A percentile compares a stretch with the other conserved stretches of the same genome.
These are phyloP conservation scores for Helianthus tuberosus DNA, from an alignment of 129 eudicot genomes.

Conservation along the genomic window DNA sequence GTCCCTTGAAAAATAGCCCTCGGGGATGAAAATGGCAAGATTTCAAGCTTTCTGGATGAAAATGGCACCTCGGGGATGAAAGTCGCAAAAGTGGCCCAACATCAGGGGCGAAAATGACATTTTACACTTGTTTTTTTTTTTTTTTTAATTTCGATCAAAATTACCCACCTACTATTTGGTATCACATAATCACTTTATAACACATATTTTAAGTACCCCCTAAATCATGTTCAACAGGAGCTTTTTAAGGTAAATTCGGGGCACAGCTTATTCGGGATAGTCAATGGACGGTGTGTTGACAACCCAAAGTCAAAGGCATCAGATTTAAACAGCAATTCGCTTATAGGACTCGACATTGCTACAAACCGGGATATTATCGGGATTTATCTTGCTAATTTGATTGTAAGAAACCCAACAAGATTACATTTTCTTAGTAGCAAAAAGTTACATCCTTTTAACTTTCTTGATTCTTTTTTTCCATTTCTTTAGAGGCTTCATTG, in stretches of 20 bases:
- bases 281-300: conserved; percentile 88
- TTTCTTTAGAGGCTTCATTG: conserved; percentile 68
- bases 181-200: conserved; percentile 13
- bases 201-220: not conserved
- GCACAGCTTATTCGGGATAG: conserved; percentile 78
- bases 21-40: no score
- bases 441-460: not conserved
- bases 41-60: no score
- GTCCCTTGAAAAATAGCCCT: no score
- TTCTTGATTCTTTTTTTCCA: not conserved
- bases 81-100: no score
- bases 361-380: conserved; percentile 90
- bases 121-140: no score
- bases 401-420: conserved; percentile 52
- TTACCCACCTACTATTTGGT: conserved; percentile 24
- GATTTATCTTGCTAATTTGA: conserved; percentile 82
- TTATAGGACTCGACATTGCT: conserved; percentile 75
- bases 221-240: conserved; percentile 47
- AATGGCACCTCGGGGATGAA: no score
- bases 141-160: no score
- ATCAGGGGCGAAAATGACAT: no score
- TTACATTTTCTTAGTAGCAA: not conserved
- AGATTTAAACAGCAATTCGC: conserved; percentile 69
- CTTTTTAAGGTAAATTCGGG: conserved; percentile 86
- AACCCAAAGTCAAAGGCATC: conserved; percentile 92